These are phyloP conservation scores for Sporothrix pseudoabietina DNA, from an alignment of 2,329 filamentous ascomycete genomes.

Conservation along the genomic window DNA sequence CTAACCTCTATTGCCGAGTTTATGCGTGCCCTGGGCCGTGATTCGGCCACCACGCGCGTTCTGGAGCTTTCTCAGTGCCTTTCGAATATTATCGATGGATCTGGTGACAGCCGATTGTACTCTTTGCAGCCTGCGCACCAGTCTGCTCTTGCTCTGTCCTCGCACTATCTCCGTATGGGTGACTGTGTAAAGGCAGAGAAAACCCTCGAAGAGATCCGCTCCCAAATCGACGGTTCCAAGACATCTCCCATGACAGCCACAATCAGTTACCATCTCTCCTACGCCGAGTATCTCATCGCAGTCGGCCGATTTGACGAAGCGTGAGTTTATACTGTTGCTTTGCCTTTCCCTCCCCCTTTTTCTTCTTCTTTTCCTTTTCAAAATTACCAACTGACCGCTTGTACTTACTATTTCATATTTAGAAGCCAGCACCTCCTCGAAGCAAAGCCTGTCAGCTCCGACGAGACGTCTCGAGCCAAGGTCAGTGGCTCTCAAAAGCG, in stretches of 20 bases:
- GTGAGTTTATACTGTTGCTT: slow-evolving; percentile 38
- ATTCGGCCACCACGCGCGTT: slow-evolving; percentile 49
- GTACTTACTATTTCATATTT: neutral
- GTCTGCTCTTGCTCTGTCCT: slow-evolving; percentile 52
- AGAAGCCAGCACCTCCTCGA: slow-evolving; percentile 31
- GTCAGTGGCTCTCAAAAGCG: slow-evolving; percentile 22
- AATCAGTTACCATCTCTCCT: slow-evolving; percentile 65
- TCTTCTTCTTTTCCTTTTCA: no score
- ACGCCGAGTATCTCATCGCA: slow-evolving; percentile 72
- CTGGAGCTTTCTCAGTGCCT: slow-evolving; percentile 52
- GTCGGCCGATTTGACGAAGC: slow-evolving; percentile 67
- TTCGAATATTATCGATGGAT: slow-evolving; percentile 39
- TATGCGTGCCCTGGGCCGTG: slow-evolving; percentile 54
- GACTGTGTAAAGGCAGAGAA: slow-evolving; percentile 54
- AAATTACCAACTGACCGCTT: no score
- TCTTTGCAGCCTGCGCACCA: slow-evolving; percentile 47
- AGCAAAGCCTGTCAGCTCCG: slow-evolving; percentile 23
- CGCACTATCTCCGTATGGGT: slow-evolving; percentile 58
- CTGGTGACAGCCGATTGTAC: neutral
- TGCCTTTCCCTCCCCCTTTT: neutral
- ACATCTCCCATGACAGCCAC: slow-evolving; percentile 43
- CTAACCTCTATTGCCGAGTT: slow-evolving; percentile 56
- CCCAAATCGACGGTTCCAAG: slow-evolving; percentile 47
- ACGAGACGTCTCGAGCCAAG: neutral
- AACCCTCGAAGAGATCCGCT: slow-evolving; percentile 60